phyloP scores from a whole-genome alignment of 2,329 filamentous ascomycete species.

The Zasmidium cellare region DNA sequence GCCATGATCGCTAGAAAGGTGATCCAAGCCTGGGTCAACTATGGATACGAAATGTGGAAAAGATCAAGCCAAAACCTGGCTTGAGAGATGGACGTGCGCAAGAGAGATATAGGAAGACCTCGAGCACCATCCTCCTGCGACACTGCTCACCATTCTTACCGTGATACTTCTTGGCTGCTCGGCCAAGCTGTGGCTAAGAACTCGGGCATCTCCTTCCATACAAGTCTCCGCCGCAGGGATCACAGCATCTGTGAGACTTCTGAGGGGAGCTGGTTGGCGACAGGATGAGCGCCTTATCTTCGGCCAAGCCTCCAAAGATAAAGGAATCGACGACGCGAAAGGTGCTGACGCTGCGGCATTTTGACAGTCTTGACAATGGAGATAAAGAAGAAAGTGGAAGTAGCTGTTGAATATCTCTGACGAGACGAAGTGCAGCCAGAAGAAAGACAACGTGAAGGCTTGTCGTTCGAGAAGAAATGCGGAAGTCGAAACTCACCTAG shows the following conservation, averaged over 20 bases:
- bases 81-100: too few species aligned
- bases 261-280: conserved; percentile 12
- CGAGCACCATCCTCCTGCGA: not conserved
- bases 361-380: not conserved
- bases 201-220: not conserved
- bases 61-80: too few species aligned
- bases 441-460: not conserved
- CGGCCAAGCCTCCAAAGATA: conserved; percentile 17
- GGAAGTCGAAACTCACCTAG: not conserved
- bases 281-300: conserved; percentile 15
- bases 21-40: not conserved
- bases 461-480: not conserved
- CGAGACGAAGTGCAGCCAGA: not conserved
- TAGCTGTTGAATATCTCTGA: not conserved
- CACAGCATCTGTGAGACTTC: not conserved
- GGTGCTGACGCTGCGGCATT: not conserved
- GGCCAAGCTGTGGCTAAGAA: not conserved
- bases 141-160: not conserved
- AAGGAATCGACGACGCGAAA: not conserved
- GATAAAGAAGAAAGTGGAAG: not conserved
- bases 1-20: not conserved
- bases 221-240: not conserved
- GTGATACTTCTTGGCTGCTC: not conserved
- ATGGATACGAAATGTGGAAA: too few species aligned
- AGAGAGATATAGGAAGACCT: not conserved